Base-by-base conservation (phyloP, 495 filamentous ascomycete genomes). In the Schizothecium vesticola region DNA sequence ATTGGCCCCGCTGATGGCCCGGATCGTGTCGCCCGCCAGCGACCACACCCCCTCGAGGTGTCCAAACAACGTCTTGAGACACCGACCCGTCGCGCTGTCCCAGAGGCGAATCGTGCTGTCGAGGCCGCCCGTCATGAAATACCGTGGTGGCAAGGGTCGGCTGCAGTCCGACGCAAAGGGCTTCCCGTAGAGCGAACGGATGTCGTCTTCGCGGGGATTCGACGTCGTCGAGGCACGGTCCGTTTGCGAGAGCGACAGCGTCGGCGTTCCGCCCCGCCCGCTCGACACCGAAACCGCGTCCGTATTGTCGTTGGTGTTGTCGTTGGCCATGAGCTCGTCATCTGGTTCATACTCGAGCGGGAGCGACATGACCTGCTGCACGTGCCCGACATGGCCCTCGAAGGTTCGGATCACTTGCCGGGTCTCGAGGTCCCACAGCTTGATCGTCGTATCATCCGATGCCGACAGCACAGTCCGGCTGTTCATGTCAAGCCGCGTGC, bases 1-100 rank as follows among this genome's bases (percentile, higher is more conserved):
- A 78, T 97, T 90, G 36, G 91, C 90, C 12, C 94, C 95, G 64
- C 89, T 91, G 36, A 97, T 92, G 29, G 97, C 87, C 19, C 95
- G 88, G 36, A 99, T 82, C 0, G 91, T 93, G 76, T 99, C 96
- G 2, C 92, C 96, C 1, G 92, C 94, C 6, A 99, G 85, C 11
- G 91, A 90, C 95, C 95, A 99, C 24, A 99, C 89, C 25, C 95
- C 95, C 76, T 98, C 95, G 24, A 99, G 82, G 71, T 99, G 95
- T 0, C 95, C 95, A 69, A 98, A 99, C 80, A 97, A 94, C 4
- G 92, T 97, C 63, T 91, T 91, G 11, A 96, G 80, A 73, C 92
- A 96, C 70, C 84, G 82, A 59, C 91, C 93, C 7, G 89, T 92
- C 56, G 86, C 86, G 10, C 93, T 89, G 76, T 98, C 92, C 95